A percentile compares a stretch with the other conserved stretches of the same genome.
Evolutionary conservation across 2,329 filamentous ascomycete genomes (phyloP).

Genomic region (Dactylonectria estremocensis): DNA sequence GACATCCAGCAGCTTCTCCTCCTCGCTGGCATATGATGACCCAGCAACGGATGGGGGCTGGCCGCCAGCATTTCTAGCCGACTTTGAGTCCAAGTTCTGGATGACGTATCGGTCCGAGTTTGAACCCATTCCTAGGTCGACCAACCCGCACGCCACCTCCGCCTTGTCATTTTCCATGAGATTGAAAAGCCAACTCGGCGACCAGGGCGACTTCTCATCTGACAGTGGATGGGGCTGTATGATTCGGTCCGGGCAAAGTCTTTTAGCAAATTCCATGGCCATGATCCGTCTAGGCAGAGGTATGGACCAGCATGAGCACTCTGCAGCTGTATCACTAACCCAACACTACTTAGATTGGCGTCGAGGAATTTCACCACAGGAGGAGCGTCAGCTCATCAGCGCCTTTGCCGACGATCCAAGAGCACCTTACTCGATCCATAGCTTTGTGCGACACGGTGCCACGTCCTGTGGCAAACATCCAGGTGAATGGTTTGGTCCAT

Average conservation of each 20-base stretch:
- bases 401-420: conserved; percentile 89
- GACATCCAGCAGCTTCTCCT: conserved; percentile 66
- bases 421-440: conserved; percentile 95
- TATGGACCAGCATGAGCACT: conserved; percentile 55
- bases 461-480: conserved; percentile 92
- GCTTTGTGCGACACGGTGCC: conserved; percentile 91
- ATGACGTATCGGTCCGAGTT: conserved; percentile 97
- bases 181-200: conserved; percentile 83
- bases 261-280: conserved; percentile 88
- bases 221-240: conserved; percentile 99
- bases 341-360: conserved; percentile 76
- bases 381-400: conserved; percentile 81
- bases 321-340: conserved; percentile 12
- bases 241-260: conserved; percentile 95
- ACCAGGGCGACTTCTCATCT: conserved; percentile 87
- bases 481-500: conserved; percentile 99
- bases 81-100: conserved; percentile 95
- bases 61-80: conserved; percentile 88
- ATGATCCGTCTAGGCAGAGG: conserved; percentile 84
- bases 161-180: conserved; percentile 88
- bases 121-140: conserved; percentile 82
- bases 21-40: conserved; percentile 66
- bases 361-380: conserved; percentile 67
- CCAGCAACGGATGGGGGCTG: conserved; percentile 72
- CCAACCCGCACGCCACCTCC: conserved; percentile 78